phyloP scores from a whole-genome alignment of 1,284 basidiomycete genomes.

The Boletus mariae region DNA sequence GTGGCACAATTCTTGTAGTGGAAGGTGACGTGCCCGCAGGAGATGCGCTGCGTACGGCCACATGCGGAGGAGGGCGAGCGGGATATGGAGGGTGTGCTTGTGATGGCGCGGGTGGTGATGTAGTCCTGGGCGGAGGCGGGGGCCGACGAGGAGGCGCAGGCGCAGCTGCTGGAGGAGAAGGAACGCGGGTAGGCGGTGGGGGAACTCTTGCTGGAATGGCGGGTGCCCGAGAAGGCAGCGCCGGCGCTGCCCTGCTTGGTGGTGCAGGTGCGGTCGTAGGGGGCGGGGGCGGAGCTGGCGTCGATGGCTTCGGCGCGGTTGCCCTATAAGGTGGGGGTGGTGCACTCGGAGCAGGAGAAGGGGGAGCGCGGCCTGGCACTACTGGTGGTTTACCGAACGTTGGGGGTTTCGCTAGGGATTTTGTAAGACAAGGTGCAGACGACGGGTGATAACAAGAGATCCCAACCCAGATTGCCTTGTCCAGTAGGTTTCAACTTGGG shows the following conservation, averaged over 20 bases:
- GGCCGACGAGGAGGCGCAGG: constrained; percentile 39
- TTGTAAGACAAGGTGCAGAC: constrained; percentile 14
- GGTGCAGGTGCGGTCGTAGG: constrained; percentile 11
- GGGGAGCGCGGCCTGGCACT: constrained; percentile 51
- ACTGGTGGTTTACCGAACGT: constrained; percentile 64
- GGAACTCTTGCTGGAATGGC: constrained; percentile 26
- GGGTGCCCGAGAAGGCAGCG: constrained; percentile 20
- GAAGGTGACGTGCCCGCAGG: constrained; percentile 22
- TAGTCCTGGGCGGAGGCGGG: constrained; percentile 32
- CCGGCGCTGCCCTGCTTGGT: constrained; percentile 27
- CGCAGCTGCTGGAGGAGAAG: constrained; percentile 31
- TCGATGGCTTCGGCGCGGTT: constrained; percentile 31
- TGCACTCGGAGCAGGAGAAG: constrained; percentile 32
- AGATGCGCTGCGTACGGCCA: constrained; percentile 17
- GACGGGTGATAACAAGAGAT: constrained; percentile 8
- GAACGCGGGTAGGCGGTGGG: constrained; percentile 22
- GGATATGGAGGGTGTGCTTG: constrained; percentile 29
- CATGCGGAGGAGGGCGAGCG: constrained; percentile 21
- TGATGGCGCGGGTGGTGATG: constrained; percentile 32
- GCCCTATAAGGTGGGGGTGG: constrained; percentile 35
- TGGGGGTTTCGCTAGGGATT: constrained; percentile 52
- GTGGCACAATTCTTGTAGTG: constrained; percentile 31
- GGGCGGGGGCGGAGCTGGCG: constrained; percentile 23
- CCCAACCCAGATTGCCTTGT: constrained; percentile 51
- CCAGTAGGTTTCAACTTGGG: constrained; percentile 83